Evolutionary conservation across 176 grass and related monocot species (phyloP).

Genomic region (Triticum monococcum): DNA sequence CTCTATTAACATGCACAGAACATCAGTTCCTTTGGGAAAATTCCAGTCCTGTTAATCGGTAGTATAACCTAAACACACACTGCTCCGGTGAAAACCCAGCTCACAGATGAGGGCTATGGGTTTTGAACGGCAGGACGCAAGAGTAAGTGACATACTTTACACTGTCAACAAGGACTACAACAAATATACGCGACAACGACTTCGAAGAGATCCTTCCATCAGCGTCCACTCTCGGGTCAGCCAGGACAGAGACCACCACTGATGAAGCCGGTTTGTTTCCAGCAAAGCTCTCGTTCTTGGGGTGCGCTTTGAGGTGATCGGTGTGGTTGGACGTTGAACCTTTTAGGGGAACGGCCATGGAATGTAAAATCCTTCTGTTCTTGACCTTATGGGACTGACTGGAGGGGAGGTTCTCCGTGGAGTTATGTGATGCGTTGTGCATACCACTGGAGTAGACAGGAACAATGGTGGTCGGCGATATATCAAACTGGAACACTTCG

Average conservation of each 20-base stretch:
- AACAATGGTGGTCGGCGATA: conserved; percentile 46
- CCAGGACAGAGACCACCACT: conserved; percentile 84
- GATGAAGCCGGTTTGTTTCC: conserved; percentile 59
- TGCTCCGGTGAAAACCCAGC: neutral
- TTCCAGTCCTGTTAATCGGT: neutral
- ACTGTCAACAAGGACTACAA: conserved; percentile 89
- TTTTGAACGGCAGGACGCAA: conserved; percentile 87
- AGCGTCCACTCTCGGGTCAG: conserved; percentile 69
- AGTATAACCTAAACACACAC: neutral
- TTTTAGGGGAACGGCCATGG: conserved; percentile 62
- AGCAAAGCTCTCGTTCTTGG: conserved; percentile 33
- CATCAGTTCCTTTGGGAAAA: neutral
- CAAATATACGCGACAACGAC: conserved; percentile 74
- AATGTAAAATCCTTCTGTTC: conserved; percentile 70
- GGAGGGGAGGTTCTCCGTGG: conserved; percentile 35
- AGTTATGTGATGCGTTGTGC: conserved; percentile 43
- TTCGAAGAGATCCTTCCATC: conserved; percentile 79
- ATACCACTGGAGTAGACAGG: conserved; percentile 49
- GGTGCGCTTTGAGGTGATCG: conserved; percentile 34
- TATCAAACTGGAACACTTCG: conserved; percentile 90
- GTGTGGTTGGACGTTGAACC: conserved; percentile 58
- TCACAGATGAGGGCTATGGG: conserved; percentile 58
- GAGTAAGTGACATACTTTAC: conserved; percentile 98
- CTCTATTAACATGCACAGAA: conserved; percentile 13
- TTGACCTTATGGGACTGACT: conserved; percentile 35